phyloP scores from a whole-genome alignment of 129 eudicot species.

The Saussurea involucrata region DNA sequence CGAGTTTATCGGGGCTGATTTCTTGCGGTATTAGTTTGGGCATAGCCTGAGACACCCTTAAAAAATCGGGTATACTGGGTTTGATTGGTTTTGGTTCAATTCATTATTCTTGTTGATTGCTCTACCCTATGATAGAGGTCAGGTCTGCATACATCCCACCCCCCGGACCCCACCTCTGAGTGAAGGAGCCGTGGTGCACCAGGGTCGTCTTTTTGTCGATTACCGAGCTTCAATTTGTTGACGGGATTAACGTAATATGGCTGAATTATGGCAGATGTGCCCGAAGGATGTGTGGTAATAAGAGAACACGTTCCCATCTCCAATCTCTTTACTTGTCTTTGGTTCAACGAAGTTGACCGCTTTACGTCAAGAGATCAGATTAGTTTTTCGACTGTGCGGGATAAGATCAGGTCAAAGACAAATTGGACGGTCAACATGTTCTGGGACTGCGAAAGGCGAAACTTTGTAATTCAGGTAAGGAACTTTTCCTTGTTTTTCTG shows the following conservation, averaged over 20 bases:
- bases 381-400: constrained; percentile 85
- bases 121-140: neutral
- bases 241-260: neutral
- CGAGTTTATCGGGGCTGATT: too few species aligned
- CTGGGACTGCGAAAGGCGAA: constrained; percentile 87
- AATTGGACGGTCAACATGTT: constrained; percentile 91
- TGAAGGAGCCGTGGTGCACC: too few species aligned
- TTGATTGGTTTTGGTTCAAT: neutral
- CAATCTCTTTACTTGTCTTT: constrained; percentile 76
- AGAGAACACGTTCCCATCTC: constrained; percentile 83
- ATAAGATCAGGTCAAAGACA: constrained; percentile 63
- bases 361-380: constrained; percentile 89
- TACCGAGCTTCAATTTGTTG: neutral
- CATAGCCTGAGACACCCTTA: too few species aligned
- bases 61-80: neutral
- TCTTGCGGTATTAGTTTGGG: too few species aligned
- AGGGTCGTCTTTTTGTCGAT: neutral
- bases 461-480: constrained; percentile 78
- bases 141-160: too few species aligned
- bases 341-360: constrained; percentile 96
- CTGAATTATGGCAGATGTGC: constrained; percentile 59
- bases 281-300: constrained; percentile 90
- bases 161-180: too few species aligned
- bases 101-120: neutral
- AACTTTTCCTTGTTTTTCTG: neutral